These are phyloP conservation scores for Mycena galericulata DNA, from an alignment of 768 basidiomycete species.

Conservation along the genomic window DNA sequence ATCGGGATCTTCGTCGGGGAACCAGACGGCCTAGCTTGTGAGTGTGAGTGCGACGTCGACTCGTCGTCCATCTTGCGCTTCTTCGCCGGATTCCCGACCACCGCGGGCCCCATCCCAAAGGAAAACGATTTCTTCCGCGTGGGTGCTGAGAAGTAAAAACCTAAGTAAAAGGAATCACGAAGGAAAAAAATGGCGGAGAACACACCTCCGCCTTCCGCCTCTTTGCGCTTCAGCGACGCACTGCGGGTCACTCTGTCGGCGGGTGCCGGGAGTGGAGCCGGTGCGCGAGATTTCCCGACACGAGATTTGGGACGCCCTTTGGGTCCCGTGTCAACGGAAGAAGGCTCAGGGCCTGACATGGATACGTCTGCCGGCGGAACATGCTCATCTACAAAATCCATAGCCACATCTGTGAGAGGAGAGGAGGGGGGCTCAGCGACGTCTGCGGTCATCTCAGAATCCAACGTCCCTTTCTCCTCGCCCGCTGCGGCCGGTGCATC, in stretches of 20 bases:
- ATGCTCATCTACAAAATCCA: constrained; percentile 14
- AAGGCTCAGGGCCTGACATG: constrained; percentile 18
- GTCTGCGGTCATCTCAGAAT: constrained; percentile 6
- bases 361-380: constrained; percentile 16
- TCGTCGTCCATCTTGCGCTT: constrained; percentile 32
- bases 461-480: background rate
- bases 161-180: background rate
- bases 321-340: background rate
- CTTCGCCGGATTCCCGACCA: constrained; percentile 28
- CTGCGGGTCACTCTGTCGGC: constrained; percentile 35
- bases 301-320: constrained; percentile 29
- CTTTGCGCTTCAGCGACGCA: constrained; percentile 34
- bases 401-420: background rate
- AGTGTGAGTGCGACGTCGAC: background rate
- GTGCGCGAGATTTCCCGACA: constrained; percentile 28
- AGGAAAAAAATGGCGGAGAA: background rate
- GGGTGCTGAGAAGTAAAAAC: background rate
- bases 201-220: constrained; percentile 30
- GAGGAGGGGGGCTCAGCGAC: background rate
- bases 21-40: background rate
- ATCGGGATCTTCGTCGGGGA: constrained; percentile 28
- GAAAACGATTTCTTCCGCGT: constrained; percentile 25
- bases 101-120: constrained; percentile 23
- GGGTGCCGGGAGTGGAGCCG: constrained; percentile 20
- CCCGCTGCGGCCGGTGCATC: background rate